Base-by-base conservation (phyloP, 257 asterid genomes). In the Craterostigma plantagineum region DNA sequence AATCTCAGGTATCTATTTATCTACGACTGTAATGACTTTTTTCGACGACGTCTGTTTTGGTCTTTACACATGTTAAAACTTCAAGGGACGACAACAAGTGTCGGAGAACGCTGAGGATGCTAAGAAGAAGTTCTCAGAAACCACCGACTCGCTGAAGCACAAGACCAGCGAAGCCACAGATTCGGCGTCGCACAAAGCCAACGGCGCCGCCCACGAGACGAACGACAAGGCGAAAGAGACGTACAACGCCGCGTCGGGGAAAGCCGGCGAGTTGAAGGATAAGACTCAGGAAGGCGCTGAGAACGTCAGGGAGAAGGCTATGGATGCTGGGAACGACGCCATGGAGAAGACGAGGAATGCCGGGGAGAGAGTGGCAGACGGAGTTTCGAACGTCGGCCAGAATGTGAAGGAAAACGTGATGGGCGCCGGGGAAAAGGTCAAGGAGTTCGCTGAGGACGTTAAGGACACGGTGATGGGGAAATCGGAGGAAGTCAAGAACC, bases 381-480 rank as follows among this genome's bases (percentile, higher is more conserved):
- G 53, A 51, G 68, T 72, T 10, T 67, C 61, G 57, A 64, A 68
- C 40, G 54, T 61, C 9, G 48, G 51, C 45, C 65, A 62, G 18
- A 36, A 57, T 39, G 67, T 74, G 0, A 52, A 54, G 61, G 62
- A 65, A 18, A 71, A 69, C 0, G 58, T 58, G 9, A 60, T 66
- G 38, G 79, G 68, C 16, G 63, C 72, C 0, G 67, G 68, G 27
- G 71, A 62, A 18, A 70, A 70, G 68, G 61, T 75, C 0, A 77
- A 66, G 63, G 80, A 67, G 14, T 61, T 76, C 0, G 54, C 66
- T 49, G 59, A 69, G 45, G 75, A 75, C 33, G 48, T 65, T 0
- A 81, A 77, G 51, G 92, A 74, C 59, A 77, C 75, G 1, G 78
- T 84, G 60, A 85, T 72, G 7, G 92, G 96, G 11, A 69, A 65